A percentile compares a stretch with the other conserved stretches of the same genome.
Evolutionary conservation across 2,329 filamentous ascomycete genomes (phyloP).

Genomic region (Paraconiothyrium sp.): DNA sequence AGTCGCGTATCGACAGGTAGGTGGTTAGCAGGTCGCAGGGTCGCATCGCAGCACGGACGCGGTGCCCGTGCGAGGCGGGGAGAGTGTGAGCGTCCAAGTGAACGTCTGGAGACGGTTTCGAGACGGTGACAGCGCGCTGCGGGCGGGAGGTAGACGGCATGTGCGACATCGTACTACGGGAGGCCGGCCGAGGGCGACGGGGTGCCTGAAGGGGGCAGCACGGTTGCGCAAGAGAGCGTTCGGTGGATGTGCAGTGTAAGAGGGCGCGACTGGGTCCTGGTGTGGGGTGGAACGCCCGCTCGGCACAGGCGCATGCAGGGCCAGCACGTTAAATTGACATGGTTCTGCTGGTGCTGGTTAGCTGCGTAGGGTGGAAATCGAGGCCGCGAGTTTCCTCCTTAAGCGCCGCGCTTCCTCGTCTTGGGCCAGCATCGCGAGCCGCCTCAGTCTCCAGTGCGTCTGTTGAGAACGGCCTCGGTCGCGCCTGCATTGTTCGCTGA

Average conservation of each 20-base stretch:
- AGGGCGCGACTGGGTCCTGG: background rate
- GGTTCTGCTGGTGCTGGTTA: conserved; percentile 7
- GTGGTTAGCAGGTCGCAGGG: conserved; percentile 4
- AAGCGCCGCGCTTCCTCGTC: conserved; percentile 13
- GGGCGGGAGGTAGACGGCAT: background rate
- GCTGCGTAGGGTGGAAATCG: conserved; percentile 1
- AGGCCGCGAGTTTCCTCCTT: conserved; percentile 3
- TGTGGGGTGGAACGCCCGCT: conserved; percentile 4
- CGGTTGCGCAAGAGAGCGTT: background rate
- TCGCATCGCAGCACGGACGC: conserved; percentile 5
- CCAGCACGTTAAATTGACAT: conserved; percentile 1
- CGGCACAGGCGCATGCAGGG: conserved; percentile 9
- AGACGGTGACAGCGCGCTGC: background rate
- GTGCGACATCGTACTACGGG: conserved; percentile 1
- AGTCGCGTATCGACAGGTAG: conserved; percentile 7
- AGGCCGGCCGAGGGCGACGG: background rate
- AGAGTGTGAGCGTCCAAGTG: conserved; percentile 13
- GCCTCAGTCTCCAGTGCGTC: background rate
- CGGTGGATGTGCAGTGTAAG: background rate
- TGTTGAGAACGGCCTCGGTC: conserved; percentile 1
- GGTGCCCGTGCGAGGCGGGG: background rate
- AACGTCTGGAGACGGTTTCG: conserved; percentile 3
- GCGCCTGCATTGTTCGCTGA: background rate
- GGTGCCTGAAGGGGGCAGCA: background rate
- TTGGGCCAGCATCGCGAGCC: background rate